Evolutionary conservation across 2,329 filamentous ascomycete species (phyloP).

Genomic region (Myriosclerotinia duriaeana): DNA sequence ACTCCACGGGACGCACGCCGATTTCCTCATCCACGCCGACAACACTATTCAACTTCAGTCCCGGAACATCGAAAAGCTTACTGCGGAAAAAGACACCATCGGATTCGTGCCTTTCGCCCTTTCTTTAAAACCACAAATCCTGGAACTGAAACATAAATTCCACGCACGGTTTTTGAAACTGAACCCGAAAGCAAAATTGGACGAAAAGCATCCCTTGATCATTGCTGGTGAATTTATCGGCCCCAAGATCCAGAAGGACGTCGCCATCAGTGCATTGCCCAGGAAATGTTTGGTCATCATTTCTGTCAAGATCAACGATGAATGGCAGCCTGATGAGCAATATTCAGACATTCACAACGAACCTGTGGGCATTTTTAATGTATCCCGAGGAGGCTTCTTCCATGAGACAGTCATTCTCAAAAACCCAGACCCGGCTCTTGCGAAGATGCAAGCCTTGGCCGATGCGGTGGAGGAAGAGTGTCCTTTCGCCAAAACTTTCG

Average conservation of each 20-base stretch:
- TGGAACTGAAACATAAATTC: slow-evolving; percentile 23
- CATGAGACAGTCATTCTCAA: slow-evolving; percentile 23
- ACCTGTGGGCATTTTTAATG: slow-evolving; percentile 27
- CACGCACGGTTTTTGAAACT: slow-evolving; percentile 23
- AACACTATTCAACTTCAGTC: slow-evolving; percentile 30
- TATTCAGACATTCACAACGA: slow-evolving; percentile 31
- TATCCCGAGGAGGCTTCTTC: slow-evolving; percentile 32
- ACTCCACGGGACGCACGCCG: slow-evolving; percentile 33
- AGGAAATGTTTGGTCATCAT: slow-evolving; percentile 34
- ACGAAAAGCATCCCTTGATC: slow-evolving; percentile 28
- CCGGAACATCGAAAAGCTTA: slow-evolving; percentile 24
- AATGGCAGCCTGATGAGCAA: slow-evolving; percentile 29
- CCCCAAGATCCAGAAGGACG: slow-evolving; percentile 30
- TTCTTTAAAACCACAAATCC: slow-evolving; percentile 10
- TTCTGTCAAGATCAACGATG: slow-evolving; percentile 29
- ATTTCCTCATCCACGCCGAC: slow-evolving; percentile 29
- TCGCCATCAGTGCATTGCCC: slow-evolving; percentile 26
- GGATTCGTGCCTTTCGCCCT: background rate
- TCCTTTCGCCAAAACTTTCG: slow-evolving; percentile 33
- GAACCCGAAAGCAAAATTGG: slow-evolving; percentile 22
- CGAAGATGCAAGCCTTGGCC: slow-evolving; percentile 25
- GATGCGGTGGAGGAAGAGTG: slow-evolving; percentile 33
- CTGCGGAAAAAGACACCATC: slow-evolving; percentile 5
- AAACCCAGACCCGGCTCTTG: background rate
- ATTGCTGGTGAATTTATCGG: slow-evolving; percentile 36